Evolutionary conservation across 2,329 filamentous ascomycete genomes (phyloP).

Genomic region (Paracorniculantispora psalliotae): DNA sequence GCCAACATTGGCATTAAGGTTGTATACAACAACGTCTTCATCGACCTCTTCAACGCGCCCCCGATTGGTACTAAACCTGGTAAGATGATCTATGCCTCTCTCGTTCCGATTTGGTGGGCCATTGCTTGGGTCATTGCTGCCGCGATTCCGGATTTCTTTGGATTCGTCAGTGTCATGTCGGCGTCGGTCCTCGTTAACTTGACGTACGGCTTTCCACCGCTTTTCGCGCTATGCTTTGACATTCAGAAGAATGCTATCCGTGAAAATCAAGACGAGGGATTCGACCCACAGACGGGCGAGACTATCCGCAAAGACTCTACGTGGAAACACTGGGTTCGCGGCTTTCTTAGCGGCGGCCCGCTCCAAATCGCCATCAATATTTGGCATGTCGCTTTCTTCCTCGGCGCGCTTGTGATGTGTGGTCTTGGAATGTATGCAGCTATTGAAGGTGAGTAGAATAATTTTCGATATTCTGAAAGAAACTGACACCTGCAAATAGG

Average conservation of each 20-base stretch:
- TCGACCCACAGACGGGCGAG: conserved; percentile 12
- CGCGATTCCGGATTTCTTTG: conserved; percentile 48
- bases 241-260: conserved; percentile 18
- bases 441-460: background rate
- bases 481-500: background rate
- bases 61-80: conserved; percentile 42
- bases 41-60: conserved; percentile 46
- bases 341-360: background rate
- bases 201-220: conserved; percentile 53
- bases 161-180: conserved; percentile 43
- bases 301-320: background rate
- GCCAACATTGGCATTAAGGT: conserved; percentile 52
- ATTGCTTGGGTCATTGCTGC: conserved; percentile 51
- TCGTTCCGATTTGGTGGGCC: conserved; percentile 54
- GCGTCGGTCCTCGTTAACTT: conserved; percentile 54
- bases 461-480: background rate
- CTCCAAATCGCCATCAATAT: background rate
- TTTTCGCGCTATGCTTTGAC: conserved; percentile 18
- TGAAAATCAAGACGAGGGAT: conserved; percentile 15
- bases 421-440: background rate
- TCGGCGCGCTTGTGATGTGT: background rate
- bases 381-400: background rate
- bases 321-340: background rate
- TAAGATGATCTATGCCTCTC: conserved; percentile 43
- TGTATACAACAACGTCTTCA: conserved; percentile 48